Conservation (phyloP, 192 early-diverging fungal genomes). For the Chytriomyces sp. region DNA sequence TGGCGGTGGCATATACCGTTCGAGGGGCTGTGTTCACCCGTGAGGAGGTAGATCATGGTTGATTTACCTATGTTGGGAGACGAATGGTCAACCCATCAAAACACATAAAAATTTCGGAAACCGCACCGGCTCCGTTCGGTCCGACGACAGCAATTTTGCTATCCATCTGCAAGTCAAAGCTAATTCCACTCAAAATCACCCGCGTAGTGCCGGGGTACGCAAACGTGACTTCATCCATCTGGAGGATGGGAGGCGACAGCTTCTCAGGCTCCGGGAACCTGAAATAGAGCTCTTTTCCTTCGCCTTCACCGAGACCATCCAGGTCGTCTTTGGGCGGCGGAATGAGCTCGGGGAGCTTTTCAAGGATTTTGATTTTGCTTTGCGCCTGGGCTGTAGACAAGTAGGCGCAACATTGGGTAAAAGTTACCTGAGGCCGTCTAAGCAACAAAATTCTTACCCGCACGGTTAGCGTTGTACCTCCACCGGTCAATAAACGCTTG, state of each 20-base stretch:
- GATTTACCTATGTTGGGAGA: conserved; percentile 69
- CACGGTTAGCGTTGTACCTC: conserved; percentile 98
- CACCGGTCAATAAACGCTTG: conserved; percentile 99
- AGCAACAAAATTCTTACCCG: conserved; percentile 15
- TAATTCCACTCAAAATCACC: conserved; percentile 81
- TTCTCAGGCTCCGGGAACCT: conserved; percentile 91
- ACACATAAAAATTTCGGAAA: not conserved
- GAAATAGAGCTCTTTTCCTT: conserved; percentile 80
- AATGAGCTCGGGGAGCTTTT: conserved; percentile 92
- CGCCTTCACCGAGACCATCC: conserved; percentile 62
- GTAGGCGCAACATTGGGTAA: not conserved
- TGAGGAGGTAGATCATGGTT: conserved; percentile 91
- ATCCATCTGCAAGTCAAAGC: conserved; percentile 96
- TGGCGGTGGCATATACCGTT: conserved; percentile 85
- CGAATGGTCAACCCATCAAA: not conserved
- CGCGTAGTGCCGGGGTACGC: conserved; percentile 75
- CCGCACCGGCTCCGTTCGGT: conserved; percentile 90
- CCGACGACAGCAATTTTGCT: conserved; percentile 98
- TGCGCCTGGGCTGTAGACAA: conserved; percentile 85
- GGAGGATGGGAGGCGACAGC: conserved; percentile 94
- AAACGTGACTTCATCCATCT: conserved; percentile 90
- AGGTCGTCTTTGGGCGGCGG: conserved; percentile 71
- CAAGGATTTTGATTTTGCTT: conserved; percentile 95
- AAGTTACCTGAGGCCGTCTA: not conserved
- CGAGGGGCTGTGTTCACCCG: conserved; percentile 78